These are phyloP conservation scores for Epichloe uncinata DNA, from an alignment of 2,329 filamentous ascomycete species.

Conservation along the genomic window DNA sequence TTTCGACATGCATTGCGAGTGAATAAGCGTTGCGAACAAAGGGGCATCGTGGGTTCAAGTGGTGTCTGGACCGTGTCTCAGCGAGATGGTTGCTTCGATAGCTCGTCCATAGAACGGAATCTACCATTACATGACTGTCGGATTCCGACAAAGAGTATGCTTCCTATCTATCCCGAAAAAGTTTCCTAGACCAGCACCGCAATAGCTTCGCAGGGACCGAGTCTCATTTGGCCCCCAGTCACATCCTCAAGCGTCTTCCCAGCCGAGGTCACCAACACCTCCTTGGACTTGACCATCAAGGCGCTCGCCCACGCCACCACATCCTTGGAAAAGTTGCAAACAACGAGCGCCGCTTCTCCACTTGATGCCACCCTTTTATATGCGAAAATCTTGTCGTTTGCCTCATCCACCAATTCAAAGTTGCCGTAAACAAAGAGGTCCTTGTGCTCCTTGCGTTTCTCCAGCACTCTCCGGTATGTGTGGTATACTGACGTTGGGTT, in stretches of 20 bases:
- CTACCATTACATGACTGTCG: background rate
- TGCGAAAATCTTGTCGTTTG: constrained; percentile 23
- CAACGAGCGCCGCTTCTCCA: constrained; percentile 21
- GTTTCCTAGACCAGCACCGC: constrained; percentile 16
- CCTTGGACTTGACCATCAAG: constrained; percentile 11
- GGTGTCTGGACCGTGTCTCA: background rate
- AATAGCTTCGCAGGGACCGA: constrained; percentile 25
- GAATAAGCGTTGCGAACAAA: background rate
- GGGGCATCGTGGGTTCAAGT: background rate
- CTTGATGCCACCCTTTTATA: constrained; percentile 21
- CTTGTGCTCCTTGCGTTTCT: constrained; percentile 43
- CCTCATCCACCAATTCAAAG: constrained; percentile 25
- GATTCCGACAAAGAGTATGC: background rate
- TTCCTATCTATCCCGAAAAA: background rate
- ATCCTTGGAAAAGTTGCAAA: constrained; percentile 25
- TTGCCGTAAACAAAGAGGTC: constrained; percentile 56
- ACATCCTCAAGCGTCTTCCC: constrained; percentile 18
- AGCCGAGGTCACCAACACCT: constrained; percentile 21
- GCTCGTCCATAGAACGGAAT: background rate
- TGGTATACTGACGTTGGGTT: constrained; percentile 39
- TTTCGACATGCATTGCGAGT: background rate
- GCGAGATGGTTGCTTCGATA: background rate
- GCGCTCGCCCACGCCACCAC: constrained; percentile 18
- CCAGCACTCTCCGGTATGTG: constrained; percentile 49
- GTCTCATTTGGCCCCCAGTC: constrained; percentile 12